Evolutionary conservation across 108 stramenopile species (phyloP).

Genomic region (Cyclotella cryptica): DNA sequence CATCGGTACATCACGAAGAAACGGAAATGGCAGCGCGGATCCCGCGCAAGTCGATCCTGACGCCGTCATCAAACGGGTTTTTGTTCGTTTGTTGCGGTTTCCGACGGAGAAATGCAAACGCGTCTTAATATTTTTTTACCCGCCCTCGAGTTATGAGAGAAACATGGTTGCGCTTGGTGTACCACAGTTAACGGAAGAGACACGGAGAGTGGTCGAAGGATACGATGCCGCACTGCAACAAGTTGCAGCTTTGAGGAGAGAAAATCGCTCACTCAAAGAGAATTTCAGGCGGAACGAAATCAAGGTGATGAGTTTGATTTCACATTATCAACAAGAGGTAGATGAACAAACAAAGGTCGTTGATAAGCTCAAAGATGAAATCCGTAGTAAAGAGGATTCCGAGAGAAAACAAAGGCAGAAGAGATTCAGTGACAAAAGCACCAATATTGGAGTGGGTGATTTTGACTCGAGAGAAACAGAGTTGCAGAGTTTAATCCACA

Average conservation of each 20-base stretch:
- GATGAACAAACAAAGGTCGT: conserved; percentile 16
- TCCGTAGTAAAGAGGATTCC: not conserved
- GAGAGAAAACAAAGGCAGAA: conserved; percentile 2
- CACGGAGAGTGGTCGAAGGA: conserved; percentile 25
- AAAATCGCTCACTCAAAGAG: conserved; percentile 25
- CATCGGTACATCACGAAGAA: too few relatives aligned
- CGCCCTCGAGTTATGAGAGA: too few relatives aligned
- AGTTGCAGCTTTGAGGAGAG: conserved; percentile 15
- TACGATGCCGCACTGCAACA: conserved; percentile 27
- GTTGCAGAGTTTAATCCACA: conserved; percentile 14
- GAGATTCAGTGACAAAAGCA: conserved; percentile 27
- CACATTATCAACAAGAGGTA: conserved; percentile 28
- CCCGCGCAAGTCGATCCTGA: too few relatives aligned
- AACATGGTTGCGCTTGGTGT: not conserved
- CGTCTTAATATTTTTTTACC: too few relatives aligned
- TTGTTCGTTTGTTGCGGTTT: too few relatives aligned
- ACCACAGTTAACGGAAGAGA: conserved; percentile 7
- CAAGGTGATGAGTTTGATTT: conserved; percentile 17
- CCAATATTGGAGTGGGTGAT: conserved; percentile 23
- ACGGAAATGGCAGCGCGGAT: too few relatives aligned
- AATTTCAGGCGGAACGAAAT: conserved; percentile 24
- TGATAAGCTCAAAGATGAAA: conserved; percentile 17
- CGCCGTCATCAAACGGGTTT: too few relatives aligned
- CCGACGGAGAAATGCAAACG: too few relatives aligned
- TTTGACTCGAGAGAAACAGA: conserved; percentile 29